Conservation (phyloP, 768 basidiomycete genomes). For the Tulasnella sp. region DNA sequence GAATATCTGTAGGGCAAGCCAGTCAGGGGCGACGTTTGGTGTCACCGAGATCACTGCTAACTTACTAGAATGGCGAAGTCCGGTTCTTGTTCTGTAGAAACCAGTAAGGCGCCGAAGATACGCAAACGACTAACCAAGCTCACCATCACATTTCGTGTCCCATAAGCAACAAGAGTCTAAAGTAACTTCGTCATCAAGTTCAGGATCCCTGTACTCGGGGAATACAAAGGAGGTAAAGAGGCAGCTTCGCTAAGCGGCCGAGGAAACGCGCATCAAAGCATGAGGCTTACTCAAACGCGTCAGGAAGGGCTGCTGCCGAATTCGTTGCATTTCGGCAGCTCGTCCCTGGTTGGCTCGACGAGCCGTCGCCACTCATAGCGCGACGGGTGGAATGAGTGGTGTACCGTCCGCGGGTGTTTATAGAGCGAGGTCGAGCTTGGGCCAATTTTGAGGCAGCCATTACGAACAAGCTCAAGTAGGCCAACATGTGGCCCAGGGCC, state of each 20-base stretch:
- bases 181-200: not conserved
- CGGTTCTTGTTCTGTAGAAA: not conserved
- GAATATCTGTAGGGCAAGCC: not conserved
- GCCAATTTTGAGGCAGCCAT: not conserved
- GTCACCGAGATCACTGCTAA: not conserved
- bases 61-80: not conserved
- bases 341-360: not conserved
- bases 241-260: not conserved
- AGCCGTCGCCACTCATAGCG: not conserved
- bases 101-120: not conserved
- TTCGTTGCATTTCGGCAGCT: not conserved
- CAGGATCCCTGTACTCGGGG: not conserved
- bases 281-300: not conserved
- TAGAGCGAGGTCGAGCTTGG: not conserved
- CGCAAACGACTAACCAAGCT: not conserved
- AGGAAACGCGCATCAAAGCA: not conserved
- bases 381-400: not conserved
- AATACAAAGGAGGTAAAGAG: not conserved
- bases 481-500: not conserved
- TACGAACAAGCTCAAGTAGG: conserved; percentile 4
- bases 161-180: not conserved
- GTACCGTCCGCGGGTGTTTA: not conserved
- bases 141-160: not conserved
- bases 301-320: not conserved
- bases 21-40: not conserved